Percentiles rank a stretch among this genome's conserved stretches.
These are phyloP conservation scores for Ceratocystis cubensis DNA, from an alignment of 2,329 filamentous ascomycete species.

Conservation along the genomic window DNA sequence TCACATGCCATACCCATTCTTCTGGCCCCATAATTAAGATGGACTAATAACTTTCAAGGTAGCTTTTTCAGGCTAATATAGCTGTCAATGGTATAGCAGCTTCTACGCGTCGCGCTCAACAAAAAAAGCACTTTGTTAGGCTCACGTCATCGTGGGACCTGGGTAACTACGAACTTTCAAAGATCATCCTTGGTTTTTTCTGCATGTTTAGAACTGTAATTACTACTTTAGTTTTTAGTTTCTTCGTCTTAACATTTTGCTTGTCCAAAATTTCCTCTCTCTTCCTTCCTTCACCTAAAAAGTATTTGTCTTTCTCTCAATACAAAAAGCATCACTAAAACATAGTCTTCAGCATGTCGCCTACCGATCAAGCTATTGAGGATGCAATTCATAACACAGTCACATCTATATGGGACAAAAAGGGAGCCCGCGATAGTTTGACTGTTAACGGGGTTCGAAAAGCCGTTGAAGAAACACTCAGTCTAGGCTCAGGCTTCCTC, in stretches of 20 bases:
- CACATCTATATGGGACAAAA: constrained; percentile 32
- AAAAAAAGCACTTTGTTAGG: background rate
- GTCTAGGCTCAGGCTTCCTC: constrained; percentile 41
- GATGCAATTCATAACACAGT: constrained; percentile 37
- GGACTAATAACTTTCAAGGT: background rate
- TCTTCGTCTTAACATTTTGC: background rate
- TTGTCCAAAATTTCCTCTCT: too few species aligned
- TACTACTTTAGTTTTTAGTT: background rate
- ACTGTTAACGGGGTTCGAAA: constrained; percentile 47
- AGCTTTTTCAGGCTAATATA: background rate
- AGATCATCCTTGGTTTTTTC: too few species aligned
- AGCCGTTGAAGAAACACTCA: constrained; percentile 37
- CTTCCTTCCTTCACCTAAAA: background rate
- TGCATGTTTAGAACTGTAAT: background rate
- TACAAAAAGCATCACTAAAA: background rate
- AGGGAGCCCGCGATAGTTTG: constrained; percentile 33
- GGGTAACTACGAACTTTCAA: background rate
- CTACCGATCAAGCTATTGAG: constrained; percentile 34
- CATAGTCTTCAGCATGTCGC: constrained; percentile 29
- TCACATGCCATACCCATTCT: background rate
- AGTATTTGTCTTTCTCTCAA: background rate
- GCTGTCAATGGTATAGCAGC: background rate
- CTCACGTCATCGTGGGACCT: background rate
- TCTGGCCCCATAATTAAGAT: background rate
- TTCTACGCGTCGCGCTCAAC: background rate